Base-by-base conservation (phyloP, 1,139 yeast species). In the Zhuliangozyma blackwelliae region DNA sequence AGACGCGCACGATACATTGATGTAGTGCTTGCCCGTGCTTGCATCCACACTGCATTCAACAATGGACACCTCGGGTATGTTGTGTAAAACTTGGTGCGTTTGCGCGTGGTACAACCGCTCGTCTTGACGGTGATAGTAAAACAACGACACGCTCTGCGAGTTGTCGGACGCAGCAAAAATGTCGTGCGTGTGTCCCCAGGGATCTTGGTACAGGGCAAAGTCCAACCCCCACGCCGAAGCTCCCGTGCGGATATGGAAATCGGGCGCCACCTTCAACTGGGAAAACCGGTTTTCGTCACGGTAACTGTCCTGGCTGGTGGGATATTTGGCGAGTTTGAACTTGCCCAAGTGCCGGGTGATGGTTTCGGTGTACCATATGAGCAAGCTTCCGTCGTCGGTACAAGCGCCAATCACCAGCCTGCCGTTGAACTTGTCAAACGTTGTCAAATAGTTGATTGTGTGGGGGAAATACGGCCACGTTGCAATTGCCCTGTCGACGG, bases 211-310 rank as follows among this genome's bases (percentile, higher is more conserved):
- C 1, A 49, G 37, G 22, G 48, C 35, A 33, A 65, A 56, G 47
- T 78, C 86, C 16, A 79, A 51, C 0, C 89, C 89, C 92, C 92
- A 83, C 0, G 73, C 76, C 1, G 87, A 79, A 1, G 75, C 56
- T 25, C 61, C 61, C 39, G 70, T 45, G 26, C 62, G 61, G 6
- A 79, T 36, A 16, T 55, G 57, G 33, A 62, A 59, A 35, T 61
- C 67, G 1, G 80, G 71, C 8, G 50, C 45, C 1, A 50, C 43
- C 27, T 49, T 50, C n/a, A 55, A 31, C 1, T 54, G 52, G 35
- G 34, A 44, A 31, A 49, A 47, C 10, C 48, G 36, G 22, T 37
- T 43, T 27, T 29, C 37, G 29, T 35, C 33, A 2, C 36, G 25
- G 26, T 36, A 36, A 4, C 12, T 26, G 7, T 25, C 32, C 10